Base-by-base conservation (phyloP, 1,284 basidiomycete genomes). In the Sporisorium iseilematis-ciliati region DNA sequence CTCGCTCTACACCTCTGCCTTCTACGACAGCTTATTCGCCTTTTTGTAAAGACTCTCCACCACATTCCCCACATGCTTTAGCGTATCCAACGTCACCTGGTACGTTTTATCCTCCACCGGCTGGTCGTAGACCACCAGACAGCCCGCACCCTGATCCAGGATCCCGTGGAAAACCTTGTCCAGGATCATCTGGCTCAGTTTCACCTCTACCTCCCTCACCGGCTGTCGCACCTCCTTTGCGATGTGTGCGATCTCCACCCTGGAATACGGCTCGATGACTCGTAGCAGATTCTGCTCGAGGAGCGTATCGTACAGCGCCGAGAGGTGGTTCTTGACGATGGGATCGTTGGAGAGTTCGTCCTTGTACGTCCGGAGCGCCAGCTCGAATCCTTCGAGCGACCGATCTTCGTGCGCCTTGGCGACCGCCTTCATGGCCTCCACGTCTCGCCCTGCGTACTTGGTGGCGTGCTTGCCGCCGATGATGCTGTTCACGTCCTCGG, bases 111-210 rank as follows among this genome's bases (percentile, higher is more conserved):
- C 94, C 10, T 90, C 90, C 79, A 92, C 91, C 0, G 90, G 90
- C 83, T 93, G 88, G 65, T 97, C 94, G 79, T 92, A 97, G 20
- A 98, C 91, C 54, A 97, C 88, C 52, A 98, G 87, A 82, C 95
- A 97, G 0, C 95, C 95, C 0, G 93, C 90, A 20, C 94, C 95
- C 86, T 98, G 96, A 84, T 98, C 96, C 23, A 99, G 88, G 4
- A 98, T 95, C 7, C 96, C 96, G 75, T 94, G 90, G 81, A 99
- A 91, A 0, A 95, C 91, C 81, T 96, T 95, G 86, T 99, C 96
- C 45, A 99, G 87, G 74, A 99, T 98, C 96, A 99, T 98, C 85
- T 98, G 96, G 53, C 93, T 94, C 55, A 99, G 87, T 94, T 97
- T 99, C 23, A 91, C 90, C 87, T 99, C 97, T 7, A 99, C 94